Evolutionary conservation across 1,139 yeast species (phyloP).

Genomic region (Hemisphaericaspora xylofermentans): DNA sequence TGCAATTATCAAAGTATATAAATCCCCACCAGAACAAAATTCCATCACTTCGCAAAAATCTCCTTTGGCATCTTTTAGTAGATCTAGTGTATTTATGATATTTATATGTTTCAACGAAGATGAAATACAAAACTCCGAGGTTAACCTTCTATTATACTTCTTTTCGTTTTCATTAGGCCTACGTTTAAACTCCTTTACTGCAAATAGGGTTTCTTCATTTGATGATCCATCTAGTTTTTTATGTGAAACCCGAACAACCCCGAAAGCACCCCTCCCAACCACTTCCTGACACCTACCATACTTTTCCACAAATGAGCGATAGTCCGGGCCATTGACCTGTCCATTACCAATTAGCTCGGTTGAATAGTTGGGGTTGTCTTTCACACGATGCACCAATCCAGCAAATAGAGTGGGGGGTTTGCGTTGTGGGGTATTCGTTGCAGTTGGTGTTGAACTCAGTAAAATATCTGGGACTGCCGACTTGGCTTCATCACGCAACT

Average conservation of each 20-base stretch:
- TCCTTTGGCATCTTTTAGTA: constrained; percentile 86
- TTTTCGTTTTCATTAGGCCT: constrained; percentile 45
- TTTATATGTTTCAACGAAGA: constrained; percentile 46
- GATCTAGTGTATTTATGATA: constrained; percentile 82
- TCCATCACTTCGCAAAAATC: constrained; percentile 97
- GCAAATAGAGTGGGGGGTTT: constrained; percentile 79
- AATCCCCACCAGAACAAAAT: constrained; percentile 92
- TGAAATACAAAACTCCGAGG: constrained; percentile 49
- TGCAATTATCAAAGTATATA: constrained; percentile 80
- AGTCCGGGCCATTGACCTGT: constrained; percentile 20
- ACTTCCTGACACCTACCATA: constrained; percentile 53
- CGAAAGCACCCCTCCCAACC: constrained; percentile 49
- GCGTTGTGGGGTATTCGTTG: constrained; percentile 1
- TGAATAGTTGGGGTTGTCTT: constrained; percentile 23
- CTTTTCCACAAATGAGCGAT: constrained; percentile 47
- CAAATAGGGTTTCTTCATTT: constrained; percentile 35
- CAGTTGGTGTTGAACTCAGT: constrained; percentile 11
- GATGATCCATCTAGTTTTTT: constrained; percentile 25
- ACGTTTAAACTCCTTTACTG: constrained; percentile 48
- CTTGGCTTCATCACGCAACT: constrained; percentile 76
- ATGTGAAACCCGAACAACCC: constrained; percentile 48
- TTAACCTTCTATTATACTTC: constrained; percentile 44
- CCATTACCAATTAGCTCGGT: constrained; percentile 1
- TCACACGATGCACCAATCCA: constrained; percentile 72
- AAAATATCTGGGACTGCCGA: constrained; percentile 77